Evolutionary conservation across 2,329 filamentous ascomycete species (phyloP), one percentile per base, ranked within the genome.

Genomic region (Sphaerulina vaccinii): DNA sequence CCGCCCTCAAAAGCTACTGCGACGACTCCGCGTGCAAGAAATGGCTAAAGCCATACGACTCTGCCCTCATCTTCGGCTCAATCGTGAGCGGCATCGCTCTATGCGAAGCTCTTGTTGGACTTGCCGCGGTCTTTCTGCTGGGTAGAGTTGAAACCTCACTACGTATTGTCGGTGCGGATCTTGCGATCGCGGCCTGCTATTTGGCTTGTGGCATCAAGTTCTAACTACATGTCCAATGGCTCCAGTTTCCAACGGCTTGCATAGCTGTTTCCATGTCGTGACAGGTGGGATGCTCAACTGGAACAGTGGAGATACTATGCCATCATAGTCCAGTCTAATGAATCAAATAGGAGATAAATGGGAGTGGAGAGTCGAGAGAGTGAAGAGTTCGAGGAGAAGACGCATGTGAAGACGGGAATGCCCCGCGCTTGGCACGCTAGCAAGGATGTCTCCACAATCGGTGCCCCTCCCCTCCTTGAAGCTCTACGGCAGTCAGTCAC

Each of bases 101-200:
- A 5, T 42, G 57, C 29, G 55, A 47, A 23, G 49, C 49, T 4
- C 15, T 48, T 4, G 18, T 54, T 13, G 52, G 54, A 4, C 22
- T 57, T 4, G 51, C 57, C 15, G 43, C 54, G 1, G 27, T 57
- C 35, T 57, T 57, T 48, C 57, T 47, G n/a, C 46, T 57, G n/a
- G 51, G 46, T 4, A 49, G 57, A 3, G 57, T n/a, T n/a, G n/a
- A n/a, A n/a, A n/a, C n/a, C n/a, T n/a, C n/a, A n/a, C n/a, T n/a
- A n/a, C n/a, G 51, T 18, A 48, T 55, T n/a, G 52, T 51, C 29
- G 48, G 51, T 36, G 27, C 16, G 21, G 8, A 2, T 15, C 16
- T 15, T 9, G 22, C n/a, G n/a, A n/a, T n/a, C n/a, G n/a, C n/a
- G n/a, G n/a, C n/a, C n/a, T n/a, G n/a, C n/a, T n/a, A n/a, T n/a